Conservation (phyloP, 2,329 filamentous ascomycete species). For the Diaporthe sp. region DNA sequence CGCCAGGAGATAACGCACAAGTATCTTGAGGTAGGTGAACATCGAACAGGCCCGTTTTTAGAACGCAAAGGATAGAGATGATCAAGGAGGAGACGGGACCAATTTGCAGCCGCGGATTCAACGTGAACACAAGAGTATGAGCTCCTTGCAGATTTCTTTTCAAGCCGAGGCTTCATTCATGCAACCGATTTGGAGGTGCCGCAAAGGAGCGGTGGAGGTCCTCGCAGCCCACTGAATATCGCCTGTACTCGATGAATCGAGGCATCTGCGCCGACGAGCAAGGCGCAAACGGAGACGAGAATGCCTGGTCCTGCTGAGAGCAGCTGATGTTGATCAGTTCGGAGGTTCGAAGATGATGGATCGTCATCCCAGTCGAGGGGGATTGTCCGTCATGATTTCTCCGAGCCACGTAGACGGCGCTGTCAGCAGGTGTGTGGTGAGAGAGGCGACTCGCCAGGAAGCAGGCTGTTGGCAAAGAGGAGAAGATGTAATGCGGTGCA, state of each 20-base stretch:
- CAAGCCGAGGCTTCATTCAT: not conserved
- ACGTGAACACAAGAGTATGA: not conserved
- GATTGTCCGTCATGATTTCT: not conserved
- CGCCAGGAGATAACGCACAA: not conserved
- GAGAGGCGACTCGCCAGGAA: conserved; percentile 2
- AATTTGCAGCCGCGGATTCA: not conserved
- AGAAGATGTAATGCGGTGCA: not conserved
- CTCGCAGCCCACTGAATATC: not conserved
- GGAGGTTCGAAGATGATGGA: not conserved
- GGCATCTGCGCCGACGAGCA: not conserved
- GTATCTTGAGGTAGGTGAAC: conserved; percentile 17
- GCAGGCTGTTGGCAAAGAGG: conserved; percentile 2
- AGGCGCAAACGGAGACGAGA: not conserved
- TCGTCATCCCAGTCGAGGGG: not conserved
- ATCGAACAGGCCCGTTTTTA: not conserved
- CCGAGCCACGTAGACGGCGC: not conserved
- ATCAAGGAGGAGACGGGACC: not conserved
- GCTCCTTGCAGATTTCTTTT: not conserved
- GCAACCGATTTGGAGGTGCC: too few species aligned
- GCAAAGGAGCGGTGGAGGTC: not conserved
- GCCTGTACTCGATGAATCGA: not conserved
- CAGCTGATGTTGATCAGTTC: not conserved
- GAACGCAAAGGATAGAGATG: not conserved
- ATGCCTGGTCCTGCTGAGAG: not conserved
- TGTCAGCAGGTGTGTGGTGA: not conserved